These are phyloP conservation scores for Monosporozyma yasuniensis DNA, from an alignment of 805 yeast species.

Conservation along the genomic window DNA sequence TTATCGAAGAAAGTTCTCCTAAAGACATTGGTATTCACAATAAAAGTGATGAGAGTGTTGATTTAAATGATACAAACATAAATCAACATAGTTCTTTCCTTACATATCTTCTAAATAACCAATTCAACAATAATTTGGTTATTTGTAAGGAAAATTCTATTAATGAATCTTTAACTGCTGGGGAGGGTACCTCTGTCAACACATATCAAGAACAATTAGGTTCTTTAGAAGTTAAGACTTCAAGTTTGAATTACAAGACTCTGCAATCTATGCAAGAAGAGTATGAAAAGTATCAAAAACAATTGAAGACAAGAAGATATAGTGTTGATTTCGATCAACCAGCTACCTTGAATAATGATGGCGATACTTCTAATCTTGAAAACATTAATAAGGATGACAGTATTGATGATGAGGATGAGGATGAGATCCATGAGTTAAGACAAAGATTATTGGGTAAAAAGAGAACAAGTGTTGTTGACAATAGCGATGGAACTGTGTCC, in stretches of 20 bases:
- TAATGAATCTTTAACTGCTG: background rate
- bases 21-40: background rate
- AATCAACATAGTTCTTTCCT: background rate
- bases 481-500: slow-evolving; percentile 6
- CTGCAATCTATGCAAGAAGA: slow-evolving; percentile 4
- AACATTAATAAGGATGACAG: background rate
- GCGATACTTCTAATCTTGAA: background rate
- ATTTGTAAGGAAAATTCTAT: background rate
- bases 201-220: background rate
- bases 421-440: slow-evolving; percentile 27
- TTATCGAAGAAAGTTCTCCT: background rate
- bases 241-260: background rate
- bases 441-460: slow-evolving; percentile 26
- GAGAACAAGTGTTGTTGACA: slow-evolving; percentile 1
- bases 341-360: slow-evolving; percentile 1
- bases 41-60: background rate
- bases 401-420: slow-evolving; percentile 13
- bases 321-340: slow-evolving; percentile 27
- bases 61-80: background rate
- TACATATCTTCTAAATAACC: background rate
- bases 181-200: background rate
- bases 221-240: background rate
- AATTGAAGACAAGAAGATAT: slow-evolving; percentile 16
- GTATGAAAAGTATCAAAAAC: slow-evolving; percentile 13
- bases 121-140: background rate